Conservation (phyloP, 2,329 filamentous ascomycete species). For the Aspergillus alliaceus region DNA sequence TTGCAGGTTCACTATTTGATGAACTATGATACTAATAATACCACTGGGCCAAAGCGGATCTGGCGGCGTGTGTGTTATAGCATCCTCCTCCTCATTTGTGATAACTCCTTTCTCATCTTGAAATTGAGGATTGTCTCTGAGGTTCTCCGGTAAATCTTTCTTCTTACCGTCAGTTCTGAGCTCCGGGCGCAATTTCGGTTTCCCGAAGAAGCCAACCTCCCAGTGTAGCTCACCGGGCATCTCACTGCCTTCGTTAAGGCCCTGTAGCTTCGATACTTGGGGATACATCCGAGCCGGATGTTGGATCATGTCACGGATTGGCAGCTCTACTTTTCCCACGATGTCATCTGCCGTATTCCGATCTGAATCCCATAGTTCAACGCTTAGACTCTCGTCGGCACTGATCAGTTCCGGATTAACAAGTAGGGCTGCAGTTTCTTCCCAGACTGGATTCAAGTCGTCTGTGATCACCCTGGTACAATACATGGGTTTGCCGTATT, state of each 20-base stretch:
- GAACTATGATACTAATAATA: constrained; percentile 79
- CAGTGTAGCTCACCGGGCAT: constrained; percentile 95
- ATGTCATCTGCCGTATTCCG: constrained; percentile 90
- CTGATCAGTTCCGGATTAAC: constrained; percentile 90
- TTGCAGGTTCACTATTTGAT: constrained; percentile 94
- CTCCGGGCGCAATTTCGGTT: constrained; percentile 81
- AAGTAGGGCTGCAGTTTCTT: constrained; percentile 80
- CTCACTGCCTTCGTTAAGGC: constrained; percentile 76
- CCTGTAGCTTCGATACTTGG: constrained; percentile 78
- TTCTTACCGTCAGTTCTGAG: constrained; percentile 86
- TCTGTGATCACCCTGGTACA: constrained; percentile 96
- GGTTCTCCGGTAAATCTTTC: constrained; percentile 68
- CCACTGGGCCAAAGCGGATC: constrained; percentile 97
- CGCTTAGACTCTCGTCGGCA: constrained; percentile 86
- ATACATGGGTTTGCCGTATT: constrained; percentile 97
- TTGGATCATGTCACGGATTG: constrained; percentile 92
- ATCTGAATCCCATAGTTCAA: constrained; percentile 96
- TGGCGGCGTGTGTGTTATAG: constrained; percentile 83
- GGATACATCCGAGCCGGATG: constrained; percentile 92
- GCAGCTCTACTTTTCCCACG: constrained; percentile 90
- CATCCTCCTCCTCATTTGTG: constrained; percentile 73
- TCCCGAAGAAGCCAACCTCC: constrained; percentile 94
- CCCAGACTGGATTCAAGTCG: constrained; percentile 88
- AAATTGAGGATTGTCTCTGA: constrained; percentile 72
- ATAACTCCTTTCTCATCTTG: constrained; percentile 85